These are phyloP conservation scores for Leccinum pachyderme DNA, from an alignment of 1,284 basidiomycete genomes.

Conservation along the genomic window DNA sequence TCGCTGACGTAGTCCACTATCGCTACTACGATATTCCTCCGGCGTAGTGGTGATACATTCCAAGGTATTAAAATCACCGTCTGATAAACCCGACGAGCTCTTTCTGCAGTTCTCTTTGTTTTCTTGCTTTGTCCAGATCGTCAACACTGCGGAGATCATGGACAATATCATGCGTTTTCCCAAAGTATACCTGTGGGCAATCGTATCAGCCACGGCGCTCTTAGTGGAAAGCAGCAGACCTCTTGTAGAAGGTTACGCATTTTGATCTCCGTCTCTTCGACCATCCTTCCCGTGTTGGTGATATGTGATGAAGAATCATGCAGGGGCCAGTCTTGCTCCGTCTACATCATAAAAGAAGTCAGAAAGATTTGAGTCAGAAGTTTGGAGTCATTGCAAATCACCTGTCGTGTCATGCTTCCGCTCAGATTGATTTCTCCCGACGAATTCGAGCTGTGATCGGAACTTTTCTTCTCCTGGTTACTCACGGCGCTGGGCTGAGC, in stretches of 20 bases:
- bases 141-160: constrained; percentile 87
- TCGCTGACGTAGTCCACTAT: constrained; percentile 19
- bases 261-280: constrained; percentile 99
- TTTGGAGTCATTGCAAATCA: constrained; percentile 35
- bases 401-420: constrained; percentile 97
- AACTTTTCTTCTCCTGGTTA: constrained; percentile 36
- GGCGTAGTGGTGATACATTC: constrained; percentile 9
- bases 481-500: constrained; percentile 33
- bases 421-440: constrained; percentile 83
- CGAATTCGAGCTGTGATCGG: constrained; percentile 48
- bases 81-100: constrained; percentile 92
- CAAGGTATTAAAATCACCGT: constrained; percentile 41
- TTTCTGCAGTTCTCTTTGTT: constrained; percentile 86
- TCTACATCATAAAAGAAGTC: constrained; percentile 42
- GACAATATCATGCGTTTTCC: constrained; percentile 95
- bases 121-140: constrained; percentile 80
- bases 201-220: constrained; percentile 6
- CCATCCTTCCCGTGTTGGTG: constrained; percentile 88
- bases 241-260: constrained; percentile 96
- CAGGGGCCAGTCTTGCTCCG: constrained; percentile 83
- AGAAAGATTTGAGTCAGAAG: constrained; percentile 13
- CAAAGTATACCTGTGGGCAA: constrained; percentile 82
- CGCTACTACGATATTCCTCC: constrained; percentile 3
- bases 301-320: constrained; percentile 82
- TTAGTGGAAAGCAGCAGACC: constrained; percentile 36